Conservation (phyloP, 83 land plant genomes). For the Diphasiastrum complanatum region DNA sequence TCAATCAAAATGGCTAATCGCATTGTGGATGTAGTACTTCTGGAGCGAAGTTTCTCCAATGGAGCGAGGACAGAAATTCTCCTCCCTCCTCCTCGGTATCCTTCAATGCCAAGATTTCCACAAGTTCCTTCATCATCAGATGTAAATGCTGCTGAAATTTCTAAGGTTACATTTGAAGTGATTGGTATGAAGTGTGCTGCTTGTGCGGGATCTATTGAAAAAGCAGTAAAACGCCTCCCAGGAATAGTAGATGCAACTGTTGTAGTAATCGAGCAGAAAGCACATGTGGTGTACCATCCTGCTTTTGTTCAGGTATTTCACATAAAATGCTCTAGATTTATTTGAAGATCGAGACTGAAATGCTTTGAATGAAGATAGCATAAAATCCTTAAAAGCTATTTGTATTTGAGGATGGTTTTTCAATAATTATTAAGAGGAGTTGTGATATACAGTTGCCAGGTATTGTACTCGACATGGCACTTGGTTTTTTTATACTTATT, state of each 20-base stretch:
- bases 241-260: constrained; percentile 66
- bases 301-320: constrained; percentile 43
- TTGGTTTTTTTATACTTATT: too few species aligned
- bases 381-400: too few species aligned
- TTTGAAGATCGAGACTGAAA: too few species aligned
- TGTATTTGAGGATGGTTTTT: too few species aligned
- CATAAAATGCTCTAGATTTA: too few species aligned
- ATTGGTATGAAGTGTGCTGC: constrained; percentile 77
- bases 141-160: constrained; percentile 5
- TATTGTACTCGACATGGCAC: too few species aligned
- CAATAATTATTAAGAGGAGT: too few species aligned
- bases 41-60: neutral
- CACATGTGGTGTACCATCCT: constrained; percentile 55
- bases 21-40: neutral
- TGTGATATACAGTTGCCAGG: too few species aligned
- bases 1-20: neutral
- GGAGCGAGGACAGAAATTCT: neutral
- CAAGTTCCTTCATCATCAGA: constrained; percentile 3
- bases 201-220: constrained; percentile 74
- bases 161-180: constrained; percentile 32
- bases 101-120: constrained; percentile 24
- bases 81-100: constrained; percentile 15
- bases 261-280: constrained; percentile 69
- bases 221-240: constrained; percentile 46
- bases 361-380: too few species aligned